phyloP scores from a whole-genome alignment of 2,329 filamentous ascomycete species.

The Pyricularia sp. region DNA sequence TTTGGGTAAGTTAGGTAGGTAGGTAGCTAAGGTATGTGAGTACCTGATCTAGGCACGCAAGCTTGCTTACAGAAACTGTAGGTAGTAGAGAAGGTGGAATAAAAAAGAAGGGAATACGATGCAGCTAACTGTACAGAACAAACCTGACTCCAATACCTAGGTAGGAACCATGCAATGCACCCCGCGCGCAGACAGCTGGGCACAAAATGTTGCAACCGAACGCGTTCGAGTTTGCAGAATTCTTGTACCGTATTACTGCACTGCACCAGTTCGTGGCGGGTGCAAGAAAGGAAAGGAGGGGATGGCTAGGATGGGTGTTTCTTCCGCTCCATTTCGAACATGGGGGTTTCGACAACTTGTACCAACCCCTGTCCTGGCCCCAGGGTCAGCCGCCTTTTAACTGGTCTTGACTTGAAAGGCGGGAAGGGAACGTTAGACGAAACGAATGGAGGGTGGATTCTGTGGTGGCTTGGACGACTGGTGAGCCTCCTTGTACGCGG shows the following conservation, averaged over 20 bases:
- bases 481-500: neutral
- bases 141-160: neutral
- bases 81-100: neutral
- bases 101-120: neutral
- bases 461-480: neutral
- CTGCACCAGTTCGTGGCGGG: neutral
- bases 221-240: neutral
- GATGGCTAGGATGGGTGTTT: neutral
- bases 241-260: neutral
- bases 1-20: too few species aligned
- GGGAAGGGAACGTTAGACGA: neutral
- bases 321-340: neutral
- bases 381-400: neutral
- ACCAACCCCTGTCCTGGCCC: neutral
- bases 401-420: neutral
- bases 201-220: neutral
- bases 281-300: neutral
- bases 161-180: neutral
- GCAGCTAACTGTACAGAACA: neutral
- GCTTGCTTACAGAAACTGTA: too few species aligned
- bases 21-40: too few species aligned
- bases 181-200: neutral
- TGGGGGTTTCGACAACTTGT: neutral
- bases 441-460: neutral
- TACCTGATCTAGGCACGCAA: too few species aligned